Evolutionary conservation across 768 basidiomycete species (phyloP).

Genomic region (Lactifluus piperatus): DNA sequence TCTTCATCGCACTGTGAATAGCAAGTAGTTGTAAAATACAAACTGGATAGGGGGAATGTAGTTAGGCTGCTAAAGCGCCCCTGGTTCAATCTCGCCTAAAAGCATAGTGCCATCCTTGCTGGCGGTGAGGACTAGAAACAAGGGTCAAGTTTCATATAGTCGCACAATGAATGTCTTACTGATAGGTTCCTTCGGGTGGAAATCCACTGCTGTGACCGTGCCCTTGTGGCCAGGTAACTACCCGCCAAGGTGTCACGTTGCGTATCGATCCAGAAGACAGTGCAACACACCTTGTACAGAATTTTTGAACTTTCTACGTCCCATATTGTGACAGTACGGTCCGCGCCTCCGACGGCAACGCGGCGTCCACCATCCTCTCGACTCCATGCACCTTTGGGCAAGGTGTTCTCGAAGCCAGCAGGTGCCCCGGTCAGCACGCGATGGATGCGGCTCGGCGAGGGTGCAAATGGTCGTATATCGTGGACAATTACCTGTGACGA

Average conservation of each 20-base stretch:
- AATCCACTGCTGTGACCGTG: constrained; percentile 91
- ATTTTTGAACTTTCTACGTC: constrained; percentile 71
- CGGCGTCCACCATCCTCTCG: constrained; percentile 72
- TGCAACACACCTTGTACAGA: constrained; percentile 58
- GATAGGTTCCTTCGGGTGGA: constrained; percentile 94
- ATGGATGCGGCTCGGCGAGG: constrained; percentile 73
- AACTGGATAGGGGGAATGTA: neutral
- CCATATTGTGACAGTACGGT: constrained; percentile 82
- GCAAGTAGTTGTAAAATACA: neutral
- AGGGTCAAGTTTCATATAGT: neutral
- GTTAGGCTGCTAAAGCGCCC: constrained; percentile 20
- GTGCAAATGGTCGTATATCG: constrained; percentile 90
- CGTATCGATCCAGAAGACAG: constrained; percentile 1
- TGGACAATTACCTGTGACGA: constrained; percentile 86
- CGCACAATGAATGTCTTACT: constrained; percentile 41
- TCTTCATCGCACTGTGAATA: constrained; percentile 18
- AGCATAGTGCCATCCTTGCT: constrained; percentile 93
- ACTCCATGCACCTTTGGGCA: constrained; percentile 85
- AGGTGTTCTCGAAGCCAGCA: constrained; percentile 86
- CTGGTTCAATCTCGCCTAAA: constrained; percentile 80
- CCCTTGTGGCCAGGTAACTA: constrained; percentile 95
- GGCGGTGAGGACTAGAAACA: constrained; percentile 65
- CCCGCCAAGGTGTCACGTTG: neutral
- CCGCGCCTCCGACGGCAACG: constrained; percentile 85
- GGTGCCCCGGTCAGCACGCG: constrained; percentile 76